Conservation (phyloP, 108 stramenopile genomes). For the Nitzschia palea region DNA sequence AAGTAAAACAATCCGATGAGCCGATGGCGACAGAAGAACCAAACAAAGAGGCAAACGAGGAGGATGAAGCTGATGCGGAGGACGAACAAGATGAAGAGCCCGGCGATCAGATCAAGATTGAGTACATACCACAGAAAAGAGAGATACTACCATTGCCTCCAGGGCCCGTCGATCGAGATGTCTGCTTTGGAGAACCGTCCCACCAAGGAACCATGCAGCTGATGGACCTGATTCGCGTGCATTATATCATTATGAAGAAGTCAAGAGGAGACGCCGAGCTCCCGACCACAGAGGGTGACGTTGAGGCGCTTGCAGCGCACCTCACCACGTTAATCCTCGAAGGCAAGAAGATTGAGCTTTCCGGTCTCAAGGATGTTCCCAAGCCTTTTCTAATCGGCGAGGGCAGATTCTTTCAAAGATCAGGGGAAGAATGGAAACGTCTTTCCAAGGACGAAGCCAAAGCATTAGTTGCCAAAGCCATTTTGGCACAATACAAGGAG, state of each 20-base stretch:
- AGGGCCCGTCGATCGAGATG: slow-evolving; percentile 21
- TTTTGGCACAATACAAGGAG: slow-evolving; percentile 11
- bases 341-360: slow-evolving; percentile 36
- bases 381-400: slow-evolving; percentile 33
- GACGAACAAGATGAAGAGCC: neutral
- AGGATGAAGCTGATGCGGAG: neutral
- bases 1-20: neutral
- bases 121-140: neutral
- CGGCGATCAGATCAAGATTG: too few relatives aligned
- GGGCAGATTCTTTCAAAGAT: slow-evolving; percentile 32
- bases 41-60: neutral
- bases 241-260: slow-evolving; percentile 32
- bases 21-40: neutral
- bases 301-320: slow-evolving; percentile 19
- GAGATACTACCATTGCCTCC: neutral
- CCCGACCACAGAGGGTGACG: slow-evolving; percentile 10
- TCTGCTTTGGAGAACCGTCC: slow-evolving; percentile 12
- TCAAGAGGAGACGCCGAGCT: neutral
- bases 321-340: slow-evolving; percentile 22
- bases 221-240: slow-evolving; percentile 34
- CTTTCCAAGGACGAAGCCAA: slow-evolving; percentile 16
- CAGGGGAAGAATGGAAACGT: neutral
- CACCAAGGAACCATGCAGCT: slow-evolving; percentile 33
- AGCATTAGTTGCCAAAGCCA: neutral
- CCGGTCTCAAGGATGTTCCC: slow-evolving; percentile 50